Evolutionary conservation across 495 filamentous ascomycete species (phyloP), one percentile per base, ranked within the genome.

Genomic region (Physcia stellaris): DNA sequence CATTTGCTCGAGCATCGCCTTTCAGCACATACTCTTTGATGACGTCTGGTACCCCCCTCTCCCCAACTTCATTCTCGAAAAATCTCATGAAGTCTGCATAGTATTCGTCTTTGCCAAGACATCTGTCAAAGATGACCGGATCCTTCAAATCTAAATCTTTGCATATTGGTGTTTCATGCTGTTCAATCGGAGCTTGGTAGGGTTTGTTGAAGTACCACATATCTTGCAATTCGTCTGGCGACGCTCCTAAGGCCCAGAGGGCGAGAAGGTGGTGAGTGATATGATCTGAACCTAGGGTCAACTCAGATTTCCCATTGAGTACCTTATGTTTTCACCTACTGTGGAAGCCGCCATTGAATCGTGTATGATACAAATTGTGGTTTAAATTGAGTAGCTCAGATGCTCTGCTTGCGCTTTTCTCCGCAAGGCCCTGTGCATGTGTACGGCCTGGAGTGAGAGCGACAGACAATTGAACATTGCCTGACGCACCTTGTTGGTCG

Each of bases 41-140:
- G 1, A 62, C 59, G n/a, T 29, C 42, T 17, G 45, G 19, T 32
- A 53, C 51, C 6, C 54, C 58, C 18, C 48, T 47, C 1, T 34
- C n/a, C 2, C 26, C 37, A 22, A 65, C 59, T 42, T 61, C 39
- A 1, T 41, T 40, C 39, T 60, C 45, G 43, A 65, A 65, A 37
- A 56, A 65, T 1, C 22, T 29, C 10, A 61, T 49, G 41, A 52
- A 62, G 32, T 54, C 59, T 21, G 42, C 33, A 37, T 64, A 64
- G 34, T 63, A 46, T 19, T 45, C 28, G 2, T 43, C 40, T 6
- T 49, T 30, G 1, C 45, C 42, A 12, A 60, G 45, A 35, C 27
- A 42, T 15, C 23, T 13, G 26, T 27, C 36, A 41, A 63, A 63
- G 12, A 43, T 44, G 1, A 27, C 36, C 3, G 47, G 41, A 42